phyloP scores from a whole-genome alignment of 768 basidiomycete species.

The Mrakia frigida region DNA sequence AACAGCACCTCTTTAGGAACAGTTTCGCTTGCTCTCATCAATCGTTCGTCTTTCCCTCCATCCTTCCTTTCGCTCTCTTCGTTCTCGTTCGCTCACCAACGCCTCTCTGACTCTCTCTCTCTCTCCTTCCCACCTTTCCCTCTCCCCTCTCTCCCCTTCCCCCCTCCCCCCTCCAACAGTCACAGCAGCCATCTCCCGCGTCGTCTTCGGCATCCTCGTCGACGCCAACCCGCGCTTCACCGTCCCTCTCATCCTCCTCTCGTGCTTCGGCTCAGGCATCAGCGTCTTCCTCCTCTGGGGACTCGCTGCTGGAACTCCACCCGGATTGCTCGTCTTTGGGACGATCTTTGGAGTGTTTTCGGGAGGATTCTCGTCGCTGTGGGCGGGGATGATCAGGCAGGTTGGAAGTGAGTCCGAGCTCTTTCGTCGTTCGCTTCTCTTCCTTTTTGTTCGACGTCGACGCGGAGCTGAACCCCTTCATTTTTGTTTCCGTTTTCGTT shows the following conservation, averaged over 20 bases:
- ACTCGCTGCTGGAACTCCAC: background rate
- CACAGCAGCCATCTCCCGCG: slow-evolving; percentile 7
- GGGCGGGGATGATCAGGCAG: background rate
- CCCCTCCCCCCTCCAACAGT: background rate
- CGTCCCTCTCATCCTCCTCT: background rate
- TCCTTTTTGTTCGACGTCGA: background rate
- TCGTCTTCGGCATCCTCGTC: background rate
- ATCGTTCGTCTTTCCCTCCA: background rate
- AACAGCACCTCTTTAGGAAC: background rate
- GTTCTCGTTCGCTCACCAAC: background rate
- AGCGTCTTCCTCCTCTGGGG: background rate
- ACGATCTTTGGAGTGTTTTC: background rate
- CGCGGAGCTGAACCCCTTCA: background rate
- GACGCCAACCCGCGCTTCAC: slow-evolving; percentile 10
- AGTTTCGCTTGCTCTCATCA: slow-evolving; percentile 6
- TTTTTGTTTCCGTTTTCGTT: background rate
- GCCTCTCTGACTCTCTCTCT: no score
- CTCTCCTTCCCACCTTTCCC: background rate
- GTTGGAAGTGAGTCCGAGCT: background rate
- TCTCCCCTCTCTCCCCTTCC: background rate
- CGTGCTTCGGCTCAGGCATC: background rate
- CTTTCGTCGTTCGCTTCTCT: background rate
- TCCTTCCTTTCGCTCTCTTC: background rate
- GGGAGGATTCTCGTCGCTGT: background rate
- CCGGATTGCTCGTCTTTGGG: background rate